Evolutionary conservation across 2,329 filamentous ascomycete genomes (phyloP).

Genomic region (Aspergillus pseudonomiae): DNA sequence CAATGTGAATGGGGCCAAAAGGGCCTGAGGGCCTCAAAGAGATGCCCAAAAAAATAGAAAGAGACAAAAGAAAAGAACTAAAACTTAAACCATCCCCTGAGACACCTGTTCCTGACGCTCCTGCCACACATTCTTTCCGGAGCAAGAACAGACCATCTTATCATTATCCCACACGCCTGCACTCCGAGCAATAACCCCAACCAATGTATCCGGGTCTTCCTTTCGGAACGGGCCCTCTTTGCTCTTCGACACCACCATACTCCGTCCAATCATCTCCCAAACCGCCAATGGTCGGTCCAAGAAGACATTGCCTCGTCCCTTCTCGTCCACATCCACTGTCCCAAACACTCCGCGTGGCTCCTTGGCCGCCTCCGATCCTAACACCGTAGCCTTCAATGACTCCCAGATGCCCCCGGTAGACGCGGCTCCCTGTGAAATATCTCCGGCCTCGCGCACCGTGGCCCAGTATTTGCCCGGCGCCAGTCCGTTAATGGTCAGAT

Average conservation of each 20-base stretch:
- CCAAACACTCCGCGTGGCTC: constrained; percentile 69
- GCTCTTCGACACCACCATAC: constrained; percentile 80
- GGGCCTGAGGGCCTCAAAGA: not conserved
- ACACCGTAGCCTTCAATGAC: constrained; percentile 48
- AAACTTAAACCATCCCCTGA: constrained; percentile 78
- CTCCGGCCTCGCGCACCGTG: constrained; percentile 81
- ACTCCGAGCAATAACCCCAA: constrained; percentile 91
- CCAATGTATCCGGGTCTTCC: constrained; percentile 82
- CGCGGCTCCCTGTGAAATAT: constrained; percentile 80
- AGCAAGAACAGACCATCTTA: constrained; percentile 97
- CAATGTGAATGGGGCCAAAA: not conserved
- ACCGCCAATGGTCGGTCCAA: constrained; percentile 81
- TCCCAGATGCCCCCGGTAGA: constrained; percentile 86
- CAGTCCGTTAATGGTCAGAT: constrained; percentile 83
- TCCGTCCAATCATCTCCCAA: constrained; percentile 95
- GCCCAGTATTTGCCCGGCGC: constrained; percentile 79
- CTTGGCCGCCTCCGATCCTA: constrained; percentile 36
- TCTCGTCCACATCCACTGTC: constrained; percentile 71
- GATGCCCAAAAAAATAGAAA: not conserved
- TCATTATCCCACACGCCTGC: constrained; percentile 99
- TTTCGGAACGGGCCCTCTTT: constrained; percentile 61
- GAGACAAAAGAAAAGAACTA: not conserved
- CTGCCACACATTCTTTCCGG: constrained; percentile 97
- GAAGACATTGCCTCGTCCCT: constrained; percentile 78
- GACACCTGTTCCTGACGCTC: constrained; percentile 86